A percentile compares a stretch with the other conserved stretches of the same genome.
phyloP scores from a whole-genome alignment of 108 stramenopile genomes.

The Skeletonema tropicum region DNA sequence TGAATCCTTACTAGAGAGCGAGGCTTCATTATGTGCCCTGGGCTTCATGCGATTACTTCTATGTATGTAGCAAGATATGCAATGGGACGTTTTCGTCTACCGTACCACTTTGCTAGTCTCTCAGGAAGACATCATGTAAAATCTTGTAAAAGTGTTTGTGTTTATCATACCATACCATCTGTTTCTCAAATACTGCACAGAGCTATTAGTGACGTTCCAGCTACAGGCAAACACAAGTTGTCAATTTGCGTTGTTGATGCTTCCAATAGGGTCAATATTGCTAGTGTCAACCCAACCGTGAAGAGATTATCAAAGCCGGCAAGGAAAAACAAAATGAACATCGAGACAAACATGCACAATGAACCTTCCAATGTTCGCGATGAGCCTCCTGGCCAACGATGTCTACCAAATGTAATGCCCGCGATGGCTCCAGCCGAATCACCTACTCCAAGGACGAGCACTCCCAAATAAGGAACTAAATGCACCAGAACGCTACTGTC shows the following conservation, averaged over 20 bases:
- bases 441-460: constrained; percentile 76
- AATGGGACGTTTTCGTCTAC: too few relatives aligned
- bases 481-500: not conserved
- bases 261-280: constrained; percentile 65
- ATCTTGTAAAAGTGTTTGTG: too few relatives aligned
- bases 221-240: constrained; percentile 80
- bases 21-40: too few relatives aligned
- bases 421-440: constrained; percentile 79
- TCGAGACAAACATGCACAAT: constrained; percentile 73
- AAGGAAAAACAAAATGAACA: constrained; percentile 34
- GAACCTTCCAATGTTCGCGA: constrained; percentile 78
- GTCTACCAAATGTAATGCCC: constrained; percentile 45
- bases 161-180: too few relatives aligned
- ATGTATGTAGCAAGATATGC: too few relatives aligned
- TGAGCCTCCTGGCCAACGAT: constrained; percentile 58
- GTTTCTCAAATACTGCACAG: not conserved
- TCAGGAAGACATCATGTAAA: too few relatives aligned
- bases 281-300: not conserved
- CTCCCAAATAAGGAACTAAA: constrained; percentile 58
- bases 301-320: constrained; percentile 1
- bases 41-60: too few relatives aligned
- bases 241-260: constrained; percentile 83
- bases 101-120: too few relatives aligned
- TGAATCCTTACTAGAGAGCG: too few relatives aligned
- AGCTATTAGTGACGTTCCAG: constrained; percentile 45